Evolutionary conservation across 257 asterid species (phyloP).

Genomic region (Schizonepeta tenuifolia): DNA sequence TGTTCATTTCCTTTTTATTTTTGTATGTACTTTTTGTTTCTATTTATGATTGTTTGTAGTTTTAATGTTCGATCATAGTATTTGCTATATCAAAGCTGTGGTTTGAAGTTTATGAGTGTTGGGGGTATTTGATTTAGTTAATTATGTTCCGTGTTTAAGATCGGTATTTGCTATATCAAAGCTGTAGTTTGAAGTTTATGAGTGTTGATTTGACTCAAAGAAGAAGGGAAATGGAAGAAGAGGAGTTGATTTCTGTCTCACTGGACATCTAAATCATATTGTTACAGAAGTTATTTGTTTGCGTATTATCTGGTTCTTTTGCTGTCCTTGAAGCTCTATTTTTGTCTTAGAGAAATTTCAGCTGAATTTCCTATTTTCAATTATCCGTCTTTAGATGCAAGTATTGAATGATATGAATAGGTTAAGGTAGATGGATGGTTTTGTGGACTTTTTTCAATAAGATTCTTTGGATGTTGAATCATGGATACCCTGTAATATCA

Average conservation of each 20-base stretch:
- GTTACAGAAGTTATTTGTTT: background rate
- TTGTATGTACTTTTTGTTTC: background rate
- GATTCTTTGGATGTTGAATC: background rate
- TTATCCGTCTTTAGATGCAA: background rate
- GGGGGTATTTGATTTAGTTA: slow-evolving; percentile 2
- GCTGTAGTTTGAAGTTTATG: no score
- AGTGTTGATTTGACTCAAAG: background rate
- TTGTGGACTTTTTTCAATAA: no score
- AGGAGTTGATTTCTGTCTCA: background rate
- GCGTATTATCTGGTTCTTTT: background rate
- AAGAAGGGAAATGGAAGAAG: background rate
- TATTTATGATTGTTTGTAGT: background rate
- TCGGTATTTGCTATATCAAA: background rate
- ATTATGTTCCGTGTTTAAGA: background rate
- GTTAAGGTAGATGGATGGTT: background rate
- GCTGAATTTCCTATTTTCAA: background rate
- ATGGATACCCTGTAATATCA: background rate
- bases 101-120: slow-evolving; percentile 4
- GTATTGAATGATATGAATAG: background rate
- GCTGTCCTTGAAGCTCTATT: background rate
- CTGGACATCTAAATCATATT: background rate
- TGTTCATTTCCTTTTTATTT: background rate
- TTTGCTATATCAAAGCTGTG: slow-evolving; percentile 12
- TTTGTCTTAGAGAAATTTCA: background rate
- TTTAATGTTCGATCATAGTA: background rate